Evolutionary conservation across 441 rosid genomes (phyloP).

Genomic region (Gossypium schwendimanii): DNA sequence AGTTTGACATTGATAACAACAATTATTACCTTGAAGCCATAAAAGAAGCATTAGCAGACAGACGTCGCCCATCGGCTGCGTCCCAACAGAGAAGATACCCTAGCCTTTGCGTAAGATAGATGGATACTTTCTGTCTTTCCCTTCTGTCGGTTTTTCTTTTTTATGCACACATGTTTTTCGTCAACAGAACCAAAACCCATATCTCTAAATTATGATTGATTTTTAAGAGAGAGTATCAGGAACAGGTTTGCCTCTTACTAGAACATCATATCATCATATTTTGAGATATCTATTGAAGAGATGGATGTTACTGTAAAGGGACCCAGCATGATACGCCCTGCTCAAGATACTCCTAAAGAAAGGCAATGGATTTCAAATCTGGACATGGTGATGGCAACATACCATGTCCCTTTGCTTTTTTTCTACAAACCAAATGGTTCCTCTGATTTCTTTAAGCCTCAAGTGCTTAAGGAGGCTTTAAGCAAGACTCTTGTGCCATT

Average conservation of each 20-base stretch:
- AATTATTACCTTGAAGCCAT: no score
- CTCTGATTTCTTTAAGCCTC: slow-evolving; percentile 21
- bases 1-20: no score
- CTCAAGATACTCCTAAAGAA: background rate
- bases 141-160: background rate
- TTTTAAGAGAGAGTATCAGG: background rate
- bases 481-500: slow-evolving; percentile 32
- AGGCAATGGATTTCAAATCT: background rate
- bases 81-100: background rate
- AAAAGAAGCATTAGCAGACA: no score
- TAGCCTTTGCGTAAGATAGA: background rate
- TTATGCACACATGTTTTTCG: background rate
- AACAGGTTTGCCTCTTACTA: background rate
- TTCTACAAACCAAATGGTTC: slow-evolving; percentile 24
- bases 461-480: slow-evolving; percentile 33
- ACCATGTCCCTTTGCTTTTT: slow-evolving; percentile 12
- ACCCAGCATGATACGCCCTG: slow-evolving; percentile 18
- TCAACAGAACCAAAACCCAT: background rate
- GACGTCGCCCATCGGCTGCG: background rate
- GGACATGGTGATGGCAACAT: background rate
- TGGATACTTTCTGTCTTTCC: background rate
- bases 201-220: background rate
- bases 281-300: background rate
- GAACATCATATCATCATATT: background rate
- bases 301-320: slow-evolving; percentile 22